Conservation (phyloP, 2,329 filamentous ascomycete genomes). For the Akanthomyces muscarius region DNA sequence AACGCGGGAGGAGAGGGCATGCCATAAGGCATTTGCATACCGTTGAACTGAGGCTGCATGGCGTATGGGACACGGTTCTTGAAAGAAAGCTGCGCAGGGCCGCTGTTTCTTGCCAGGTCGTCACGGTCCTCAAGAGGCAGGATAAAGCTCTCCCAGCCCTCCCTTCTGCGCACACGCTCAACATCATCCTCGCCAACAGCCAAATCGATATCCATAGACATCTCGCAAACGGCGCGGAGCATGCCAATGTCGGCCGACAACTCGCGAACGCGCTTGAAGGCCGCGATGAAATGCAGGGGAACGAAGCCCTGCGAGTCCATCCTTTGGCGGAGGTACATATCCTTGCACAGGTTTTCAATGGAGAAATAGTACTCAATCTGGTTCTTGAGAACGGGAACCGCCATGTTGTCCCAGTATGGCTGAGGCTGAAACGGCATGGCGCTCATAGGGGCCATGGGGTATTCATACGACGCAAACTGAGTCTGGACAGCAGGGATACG, state of each 20-base stretch:
- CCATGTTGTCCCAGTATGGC: slow-evolving; percentile 52
- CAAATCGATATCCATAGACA: slow-evolving; percentile 70
- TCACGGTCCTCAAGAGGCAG: slow-evolving; percentile 68
- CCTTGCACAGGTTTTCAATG: slow-evolving; percentile 90
- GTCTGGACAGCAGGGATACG: slow-evolving; percentile 36
- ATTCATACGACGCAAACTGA: slow-evolving; percentile 37
- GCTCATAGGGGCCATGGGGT: slow-evolving; percentile 37
- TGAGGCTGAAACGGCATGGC: slow-evolving; percentile 32
- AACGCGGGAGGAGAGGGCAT: slow-evolving; percentile 29
- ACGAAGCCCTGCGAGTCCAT: slow-evolving; percentile 98
- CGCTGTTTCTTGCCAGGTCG: slow-evolving; percentile 68
- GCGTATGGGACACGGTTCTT: slow-evolving; percentile 31
- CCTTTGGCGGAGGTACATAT: slow-evolving; percentile 78
- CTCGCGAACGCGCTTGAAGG: slow-evolving; percentile 69
- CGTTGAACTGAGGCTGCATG: slow-evolving; percentile 30
- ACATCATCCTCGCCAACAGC: slow-evolving; percentile 69
- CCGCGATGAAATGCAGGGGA: slow-evolving; percentile 69
- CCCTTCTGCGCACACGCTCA: slow-evolving; percentile 70
- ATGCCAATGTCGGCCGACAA: slow-evolving; percentile 60
- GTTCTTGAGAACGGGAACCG: slow-evolving; percentile 40
- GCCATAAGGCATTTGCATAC: slow-evolving; percentile 30
- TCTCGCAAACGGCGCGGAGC: slow-evolving; percentile 69
- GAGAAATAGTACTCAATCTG: slow-evolving; percentile 94
- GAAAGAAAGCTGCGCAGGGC: slow-evolving; percentile 44
- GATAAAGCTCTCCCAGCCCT: slow-evolving; percentile 79